These are phyloP conservation scores for Debaryomyces fabryi DNA, from an alignment of 1,139 yeast species.

Conservation along the genomic window DNA sequence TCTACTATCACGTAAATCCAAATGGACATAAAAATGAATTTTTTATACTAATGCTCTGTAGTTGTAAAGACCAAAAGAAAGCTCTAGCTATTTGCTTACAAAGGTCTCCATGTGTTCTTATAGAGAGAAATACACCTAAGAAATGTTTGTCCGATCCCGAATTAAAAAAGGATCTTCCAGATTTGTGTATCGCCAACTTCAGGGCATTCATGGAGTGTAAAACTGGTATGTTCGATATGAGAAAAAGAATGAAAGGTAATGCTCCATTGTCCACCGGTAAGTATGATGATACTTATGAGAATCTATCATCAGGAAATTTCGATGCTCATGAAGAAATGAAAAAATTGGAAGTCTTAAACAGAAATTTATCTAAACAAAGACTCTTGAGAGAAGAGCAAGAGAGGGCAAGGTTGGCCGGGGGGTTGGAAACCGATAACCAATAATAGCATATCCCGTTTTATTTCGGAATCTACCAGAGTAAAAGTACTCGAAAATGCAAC, in stretches of 20 bases:
- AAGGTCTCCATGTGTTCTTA: constrained; percentile 93
- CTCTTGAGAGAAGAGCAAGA: constrained; percentile 25
- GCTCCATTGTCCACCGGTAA: constrained; percentile 92
- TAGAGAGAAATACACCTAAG: constrained; percentile 87
- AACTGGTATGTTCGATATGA: constrained; percentile 82
- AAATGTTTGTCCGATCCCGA: constrained; percentile 85
- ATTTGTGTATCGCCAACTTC: constrained; percentile 82
- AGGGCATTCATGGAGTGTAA: constrained; percentile 87
- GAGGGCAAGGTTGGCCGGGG: constrained; percentile 15
- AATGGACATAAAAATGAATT: background rate
- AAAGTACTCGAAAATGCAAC: background rate
- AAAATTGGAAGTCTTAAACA: constrained; percentile 61
- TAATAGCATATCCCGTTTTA: background rate
- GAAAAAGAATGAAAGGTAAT: constrained; percentile 90
- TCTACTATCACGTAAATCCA: background rate
- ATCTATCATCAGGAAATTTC: constrained; percentile 76
- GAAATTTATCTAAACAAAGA: constrained; percentile 40
- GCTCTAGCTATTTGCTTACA: constrained; percentile 95
- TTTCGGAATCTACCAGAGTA: background rate
- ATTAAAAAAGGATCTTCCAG: constrained; percentile 76
- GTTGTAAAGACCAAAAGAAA: constrained; percentile 91
- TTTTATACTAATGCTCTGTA: constrained; percentile 27
- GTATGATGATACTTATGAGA: constrained; percentile 83
- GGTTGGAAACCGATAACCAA: background rate
- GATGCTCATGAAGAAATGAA: constrained; percentile 79